These are phyloP conservation scores for Ceratobasidium sp. DNA, from an alignment of 1,284 basidiomycete species.

Conservation along the genomic window DNA sequence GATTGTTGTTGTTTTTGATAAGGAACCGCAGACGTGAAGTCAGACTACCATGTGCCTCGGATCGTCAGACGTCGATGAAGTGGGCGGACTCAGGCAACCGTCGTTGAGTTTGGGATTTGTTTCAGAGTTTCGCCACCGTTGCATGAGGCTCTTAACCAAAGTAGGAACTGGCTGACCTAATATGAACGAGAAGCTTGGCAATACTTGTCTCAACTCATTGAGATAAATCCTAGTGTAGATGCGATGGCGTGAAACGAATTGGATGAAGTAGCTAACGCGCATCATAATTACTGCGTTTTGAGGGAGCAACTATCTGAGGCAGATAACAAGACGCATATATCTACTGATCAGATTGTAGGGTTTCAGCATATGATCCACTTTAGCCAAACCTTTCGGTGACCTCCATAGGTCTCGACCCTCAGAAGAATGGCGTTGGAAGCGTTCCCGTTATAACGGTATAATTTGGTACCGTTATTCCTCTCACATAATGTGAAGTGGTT, in stretches of 20 bases:
- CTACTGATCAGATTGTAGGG: too few species aligned
- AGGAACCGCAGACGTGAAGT: not conserved
- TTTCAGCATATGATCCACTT: too few species aligned
- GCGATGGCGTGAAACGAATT: not conserved
- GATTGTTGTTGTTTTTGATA: conserved; percentile 12
- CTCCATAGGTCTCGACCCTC: too few species aligned
- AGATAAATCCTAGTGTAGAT: not conserved
- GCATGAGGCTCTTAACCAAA: too few species aligned
- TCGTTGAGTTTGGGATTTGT: conserved; percentile 16
- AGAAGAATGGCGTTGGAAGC: not conserved
- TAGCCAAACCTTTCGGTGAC: too few species aligned
- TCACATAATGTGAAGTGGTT: not conserved
- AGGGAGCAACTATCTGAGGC: not conserved
- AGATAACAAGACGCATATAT: too few species aligned
- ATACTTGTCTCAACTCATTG: not conserved
- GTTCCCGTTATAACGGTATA: not conserved
- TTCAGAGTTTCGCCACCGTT: not conserved
- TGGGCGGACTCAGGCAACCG: not conserved
- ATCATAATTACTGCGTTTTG: not conserved
- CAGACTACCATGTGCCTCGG: not conserved
- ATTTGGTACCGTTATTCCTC: not conserved
- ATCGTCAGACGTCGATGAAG: not conserved
- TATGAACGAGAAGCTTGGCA: not conserved
- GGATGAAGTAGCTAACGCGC: not conserved
- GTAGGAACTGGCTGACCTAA: not conserved